Evolutionary conservation across 805 yeast genomes (phyloP).

Genomic region (Candida xiaguanensis): DNA sequence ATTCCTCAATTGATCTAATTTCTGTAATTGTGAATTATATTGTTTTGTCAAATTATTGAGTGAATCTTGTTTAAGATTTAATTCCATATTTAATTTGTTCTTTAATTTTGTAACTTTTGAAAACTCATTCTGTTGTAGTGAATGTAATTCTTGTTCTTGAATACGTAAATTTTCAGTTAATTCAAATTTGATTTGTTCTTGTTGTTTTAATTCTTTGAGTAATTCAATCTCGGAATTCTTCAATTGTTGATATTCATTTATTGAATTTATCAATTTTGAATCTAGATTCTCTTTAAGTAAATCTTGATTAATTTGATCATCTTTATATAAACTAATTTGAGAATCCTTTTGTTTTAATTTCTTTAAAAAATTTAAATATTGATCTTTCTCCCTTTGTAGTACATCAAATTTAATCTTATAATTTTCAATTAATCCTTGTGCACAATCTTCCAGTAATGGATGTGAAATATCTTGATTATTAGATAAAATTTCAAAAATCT

Average conservation of each 20-base stretch:
- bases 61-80: slow-evolving; percentile 48
- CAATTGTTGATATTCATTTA: slow-evolving; percentile 44
- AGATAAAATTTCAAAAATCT: slow-evolving; percentile 69
- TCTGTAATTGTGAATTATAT: slow-evolving; percentile 58
- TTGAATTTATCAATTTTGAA: slow-evolving; percentile 41
- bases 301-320: slow-evolving; percentile 11
- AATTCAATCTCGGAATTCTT: slow-evolving; percentile 33
- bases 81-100: slow-evolving; percentile 55
- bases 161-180: slow-evolving; percentile 47
- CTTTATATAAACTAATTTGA: slow-evolving; percentile 6
- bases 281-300: slow-evolving; percentile 16
- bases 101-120: slow-evolving; percentile 42
- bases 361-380: slow-evolving; percentile 67
- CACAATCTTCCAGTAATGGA: slow-evolving; percentile 89
- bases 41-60: slow-evolving; percentile 61
- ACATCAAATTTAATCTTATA: slow-evolving; percentile 69
- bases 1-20: slow-evolving; percentile 65
- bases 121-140: slow-evolving; percentile 41
- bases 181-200: slow-evolving; percentile 41
- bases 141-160: slow-evolving; percentile 37
- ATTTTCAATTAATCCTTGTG: slow-evolving; percentile 58
- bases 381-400: slow-evolving; percentile 72
- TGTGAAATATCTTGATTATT: slow-evolving; percentile 66
- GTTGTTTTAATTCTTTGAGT: slow-evolving; percentile 26
- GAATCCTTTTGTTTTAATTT: slow-evolving; percentile 47